Conservation (phyloP, 495 filamentous ascomycete genomes). For the Thermothielavioides terrestris region DNA sequence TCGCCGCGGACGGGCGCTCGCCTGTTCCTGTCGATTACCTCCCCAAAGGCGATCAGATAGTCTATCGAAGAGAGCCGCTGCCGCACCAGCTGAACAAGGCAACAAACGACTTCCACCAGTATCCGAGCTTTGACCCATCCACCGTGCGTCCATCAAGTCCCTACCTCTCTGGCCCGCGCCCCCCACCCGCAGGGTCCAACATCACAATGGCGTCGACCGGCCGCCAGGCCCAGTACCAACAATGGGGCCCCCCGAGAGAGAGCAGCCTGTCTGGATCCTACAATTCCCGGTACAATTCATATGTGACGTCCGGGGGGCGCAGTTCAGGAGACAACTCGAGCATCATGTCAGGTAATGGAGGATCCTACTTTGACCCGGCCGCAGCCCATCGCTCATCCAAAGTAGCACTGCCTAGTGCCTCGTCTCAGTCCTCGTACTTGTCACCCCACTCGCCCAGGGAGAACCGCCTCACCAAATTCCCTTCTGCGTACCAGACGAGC, state of each 20-base stretch:
- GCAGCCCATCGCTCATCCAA: conserved; percentile 60
- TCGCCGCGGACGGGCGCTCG: conserved; percentile 55
- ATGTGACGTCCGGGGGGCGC: conserved; percentile 43
- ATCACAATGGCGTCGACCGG: conserved; percentile 62
- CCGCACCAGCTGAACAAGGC: conserved; percentile 75
- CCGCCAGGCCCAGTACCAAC: conserved; percentile 62
- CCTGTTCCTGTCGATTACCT: conserved; percentile 72
- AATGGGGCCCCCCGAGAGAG: conserved; percentile 58
- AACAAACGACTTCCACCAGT: conserved; percentile 79
- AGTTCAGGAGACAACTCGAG: conserved; percentile 37
- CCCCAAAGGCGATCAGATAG: conserved; percentile 58
- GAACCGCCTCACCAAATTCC: conserved; percentile 42
- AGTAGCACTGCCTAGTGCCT: conserved; percentile 40
- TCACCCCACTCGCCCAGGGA: conserved; percentile 40
- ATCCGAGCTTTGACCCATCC: conserved; percentile 61
- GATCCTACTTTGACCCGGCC: conserved; percentile 60
- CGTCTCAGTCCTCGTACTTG: conserved; percentile 42
- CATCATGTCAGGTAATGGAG: conserved; percentile 61
- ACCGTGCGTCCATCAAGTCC: conserved; percentile 40
- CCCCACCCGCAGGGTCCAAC: conserved; percentile 55
- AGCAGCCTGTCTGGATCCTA: conserved; percentile 41
- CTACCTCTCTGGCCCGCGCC: conserved; percentile 58
- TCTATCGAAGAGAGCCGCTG: conserved; percentile 57
- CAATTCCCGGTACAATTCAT: conserved; percentile 56
- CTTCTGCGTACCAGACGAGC: conserved; percentile 41